These are phyloP conservation scores for Zygosaccharomyces bailii DNA, from an alignment of 805 yeast species.

Conservation along the genomic window DNA sequence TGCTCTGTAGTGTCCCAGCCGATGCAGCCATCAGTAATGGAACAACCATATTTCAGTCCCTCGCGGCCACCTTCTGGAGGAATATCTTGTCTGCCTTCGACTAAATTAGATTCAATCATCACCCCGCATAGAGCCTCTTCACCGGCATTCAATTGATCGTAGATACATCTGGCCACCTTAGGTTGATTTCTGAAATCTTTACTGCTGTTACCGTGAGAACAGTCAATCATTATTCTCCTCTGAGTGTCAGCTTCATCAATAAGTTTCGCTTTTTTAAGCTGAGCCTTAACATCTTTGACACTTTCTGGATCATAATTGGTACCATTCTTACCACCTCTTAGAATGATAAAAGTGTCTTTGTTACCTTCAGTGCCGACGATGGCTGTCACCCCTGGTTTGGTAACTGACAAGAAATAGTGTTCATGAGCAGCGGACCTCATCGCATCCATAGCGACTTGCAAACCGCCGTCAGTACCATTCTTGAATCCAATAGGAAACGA, in stretches of 20 bases:
- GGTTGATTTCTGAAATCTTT: slow-evolving; percentile 94
- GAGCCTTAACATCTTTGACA: slow-evolving; percentile 62
- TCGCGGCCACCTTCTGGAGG: slow-evolving; percentile 74
- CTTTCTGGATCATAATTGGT: slow-evolving; percentile 82
- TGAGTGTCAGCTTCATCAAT: slow-evolving; percentile 42
- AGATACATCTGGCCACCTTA: slow-evolving; percentile 70
- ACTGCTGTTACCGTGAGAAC: slow-evolving; percentile 94
- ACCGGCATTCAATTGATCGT: slow-evolving; percentile 76
- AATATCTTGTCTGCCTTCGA: slow-evolving; percentile 90
- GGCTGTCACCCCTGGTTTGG: slow-evolving; percentile 94
- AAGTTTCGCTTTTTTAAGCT: slow-evolving; percentile 50
- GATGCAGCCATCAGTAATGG: slow-evolving; percentile 97
- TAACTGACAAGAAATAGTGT: slow-evolving; percentile 91
- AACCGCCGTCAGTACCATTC: slow-evolving; percentile 95
- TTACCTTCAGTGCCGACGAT: slow-evolving; percentile 95
- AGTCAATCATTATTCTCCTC: slow-evolving; percentile 89
- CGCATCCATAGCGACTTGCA: slow-evolving; percentile 94
- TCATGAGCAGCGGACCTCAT: slow-evolving; percentile 87
- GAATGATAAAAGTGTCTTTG: slow-evolving; percentile 80
- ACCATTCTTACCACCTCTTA: slow-evolving; percentile 94
- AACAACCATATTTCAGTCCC: slow-evolving; percentile 82
- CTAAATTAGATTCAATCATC: slow-evolving; percentile 92
- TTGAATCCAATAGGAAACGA: slow-evolving; percentile 98
- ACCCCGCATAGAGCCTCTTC: slow-evolving; percentile 79
- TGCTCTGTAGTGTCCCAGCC: slow-evolving; percentile 80